phyloP scores from a whole-genome alignment of 192 early-diverging fungal species.

The Polychytrium aggregatum region DNA sequence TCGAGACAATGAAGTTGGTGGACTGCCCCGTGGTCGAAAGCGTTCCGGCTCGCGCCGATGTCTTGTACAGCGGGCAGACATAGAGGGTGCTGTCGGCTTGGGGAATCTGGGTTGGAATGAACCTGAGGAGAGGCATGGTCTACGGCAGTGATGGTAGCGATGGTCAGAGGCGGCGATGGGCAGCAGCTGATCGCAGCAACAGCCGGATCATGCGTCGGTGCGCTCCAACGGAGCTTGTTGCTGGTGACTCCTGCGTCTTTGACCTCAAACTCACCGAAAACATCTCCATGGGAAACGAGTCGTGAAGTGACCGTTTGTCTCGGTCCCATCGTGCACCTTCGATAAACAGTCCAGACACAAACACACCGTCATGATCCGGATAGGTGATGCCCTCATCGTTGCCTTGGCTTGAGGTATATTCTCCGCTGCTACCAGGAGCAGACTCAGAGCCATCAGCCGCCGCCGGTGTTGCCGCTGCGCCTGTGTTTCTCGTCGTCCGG shows the following conservation, averaged over 20 bases:
- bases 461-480: background rate
- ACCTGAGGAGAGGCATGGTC: slow-evolving; percentile 45
- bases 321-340: slow-evolving; percentile 52
- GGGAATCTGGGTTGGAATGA: slow-evolving; percentile 35
- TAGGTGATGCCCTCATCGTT: no score
- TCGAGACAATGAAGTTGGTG: slow-evolving; percentile 44
- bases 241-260: no score
- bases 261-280: slow-evolving; percentile 46
- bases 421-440: background rate
- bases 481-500: background rate
- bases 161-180: background rate
- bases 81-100: slow-evolving; percentile 21
- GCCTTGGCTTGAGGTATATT: no score
- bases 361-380: slow-evolving; percentile 39
- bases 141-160: slow-evolving; percentile 5
- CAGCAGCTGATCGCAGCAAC: background rate
- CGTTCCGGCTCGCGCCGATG: slow-evolving; percentile 46
- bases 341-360: slow-evolving; percentile 41
- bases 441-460: background rate
- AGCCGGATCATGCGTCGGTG: no score
- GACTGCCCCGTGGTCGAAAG: slow-evolving; percentile 53
- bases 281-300: slow-evolving; percentile 58
- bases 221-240: no score
- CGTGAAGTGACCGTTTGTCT: slow-evolving; percentile 36
- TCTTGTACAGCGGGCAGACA: slow-evolving; percentile 50